These are phyloP conservation scores for Lodderomyces jiufengensis DNA, from an alignment of 1,139 yeast species.

Conservation along the genomic window DNA sequence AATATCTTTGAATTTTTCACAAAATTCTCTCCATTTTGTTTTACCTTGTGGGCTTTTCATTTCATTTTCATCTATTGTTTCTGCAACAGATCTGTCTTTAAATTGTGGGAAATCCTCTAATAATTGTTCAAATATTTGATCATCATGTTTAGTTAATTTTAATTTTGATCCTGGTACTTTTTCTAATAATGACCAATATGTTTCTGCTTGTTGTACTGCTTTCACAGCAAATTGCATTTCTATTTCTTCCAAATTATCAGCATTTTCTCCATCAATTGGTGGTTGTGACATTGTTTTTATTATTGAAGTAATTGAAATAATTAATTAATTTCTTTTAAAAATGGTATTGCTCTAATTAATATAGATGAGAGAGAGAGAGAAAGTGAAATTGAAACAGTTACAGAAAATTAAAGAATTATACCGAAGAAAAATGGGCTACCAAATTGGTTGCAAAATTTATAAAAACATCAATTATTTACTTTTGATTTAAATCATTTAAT, in stretches of 20 bases:
- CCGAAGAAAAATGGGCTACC: too few species aligned
- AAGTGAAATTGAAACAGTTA: too few species aligned
- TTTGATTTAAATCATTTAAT: constrained; percentile 20
- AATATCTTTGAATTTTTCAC: constrained; percentile 76
- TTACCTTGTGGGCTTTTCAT: constrained; percentile 81
- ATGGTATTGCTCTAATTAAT: too few species aligned
- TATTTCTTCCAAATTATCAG: constrained; percentile 64
- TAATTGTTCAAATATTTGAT: constrained; percentile 71
- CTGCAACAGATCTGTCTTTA: constrained; percentile 52
- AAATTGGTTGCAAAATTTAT: too few species aligned
- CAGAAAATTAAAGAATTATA: too few species aligned
- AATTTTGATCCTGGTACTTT: constrained; percentile 75
- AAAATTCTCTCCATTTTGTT: constrained; percentile 85
- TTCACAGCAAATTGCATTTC: constrained; percentile 97
- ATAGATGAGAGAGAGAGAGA: constrained; percentile 2
- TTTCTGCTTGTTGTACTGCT: constrained; percentile 93
- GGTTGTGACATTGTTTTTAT: not conserved
- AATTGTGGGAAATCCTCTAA: constrained; percentile 83
- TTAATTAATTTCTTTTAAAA: too few species aligned
- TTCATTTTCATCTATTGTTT: constrained; percentile 65
- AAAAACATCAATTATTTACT: too few species aligned
- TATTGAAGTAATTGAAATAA: too few species aligned
- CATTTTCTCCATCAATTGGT: constrained; percentile 49
- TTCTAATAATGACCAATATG: constrained; percentile 81
- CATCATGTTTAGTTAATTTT: constrained; percentile 76